Conservation (phyloP, 2,329 filamentous ascomycete genomes). For the Conoideocrella luteorostrata region DNA sequence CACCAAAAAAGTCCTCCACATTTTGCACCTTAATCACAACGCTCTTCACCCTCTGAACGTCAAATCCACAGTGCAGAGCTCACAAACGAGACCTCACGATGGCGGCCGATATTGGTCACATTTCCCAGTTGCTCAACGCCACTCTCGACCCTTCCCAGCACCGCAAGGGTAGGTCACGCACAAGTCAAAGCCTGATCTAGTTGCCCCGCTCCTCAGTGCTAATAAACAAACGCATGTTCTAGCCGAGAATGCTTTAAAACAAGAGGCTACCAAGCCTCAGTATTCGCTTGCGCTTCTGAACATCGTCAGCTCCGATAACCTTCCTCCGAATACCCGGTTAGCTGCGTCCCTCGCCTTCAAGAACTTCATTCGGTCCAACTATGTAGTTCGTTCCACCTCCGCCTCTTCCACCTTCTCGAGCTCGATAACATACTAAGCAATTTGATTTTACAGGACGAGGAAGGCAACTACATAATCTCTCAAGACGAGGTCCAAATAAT, state of each 20-base stretch:
- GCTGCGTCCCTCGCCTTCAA: slow-evolving; percentile 93
- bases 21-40: slow-evolving; percentile 3
- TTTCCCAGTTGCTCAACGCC: slow-evolving; percentile 82
- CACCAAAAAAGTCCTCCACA: slow-evolving; percentile 9
- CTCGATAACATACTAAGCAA: slow-evolving; percentile 13
- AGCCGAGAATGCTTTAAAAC: slow-evolving; percentile 78
- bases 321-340: slow-evolving; percentile 73
- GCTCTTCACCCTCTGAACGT: not conserved
- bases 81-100: slow-evolving; percentile 32
- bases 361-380: slow-evolving; percentile 93
- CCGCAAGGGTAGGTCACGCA: slow-evolving; percentile 66
- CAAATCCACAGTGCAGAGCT: slow-evolving; percentile 16
- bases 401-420: slow-evolving; percentile 1
- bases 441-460: slow-evolving; percentile 60
- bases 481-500: slow-evolving; percentile 78
- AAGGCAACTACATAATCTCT: slow-evolving; percentile 86
- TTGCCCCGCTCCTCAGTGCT: slow-evolving; percentile 25
- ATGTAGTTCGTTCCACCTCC: slow-evolving; percentile 56
- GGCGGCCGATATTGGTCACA: slow-evolving; percentile 49
- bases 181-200: not conserved
- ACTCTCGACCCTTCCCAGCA: slow-evolving; percentile 84
- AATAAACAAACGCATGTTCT: slow-evolving; percentile 27
- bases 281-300: slow-evolving; percentile 87
- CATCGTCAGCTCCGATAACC: slow-evolving; percentile 71
- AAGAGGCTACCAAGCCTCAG: slow-evolving; percentile 73